Evolutionary conservation across 2,329 filamentous ascomycete species (phyloP).

Genomic region (Colletotrichum phormii): DNA sequence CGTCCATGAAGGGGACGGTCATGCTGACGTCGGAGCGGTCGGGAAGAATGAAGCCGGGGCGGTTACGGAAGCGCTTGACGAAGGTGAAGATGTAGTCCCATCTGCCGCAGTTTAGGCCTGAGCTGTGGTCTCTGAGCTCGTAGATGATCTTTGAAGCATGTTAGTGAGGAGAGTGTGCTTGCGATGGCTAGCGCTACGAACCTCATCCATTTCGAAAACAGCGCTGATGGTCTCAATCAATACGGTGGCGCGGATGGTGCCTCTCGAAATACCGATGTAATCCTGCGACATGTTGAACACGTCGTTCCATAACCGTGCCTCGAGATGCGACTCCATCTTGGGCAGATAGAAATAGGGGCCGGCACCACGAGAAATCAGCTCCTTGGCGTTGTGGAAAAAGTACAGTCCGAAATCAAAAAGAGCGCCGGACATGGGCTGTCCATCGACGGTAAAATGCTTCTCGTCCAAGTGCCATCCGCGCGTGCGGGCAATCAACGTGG

Average conservation of each 20-base stretch:
- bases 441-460: slow-evolving; percentile 91
- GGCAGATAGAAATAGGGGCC: slow-evolving; percentile 93
- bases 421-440: slow-evolving; percentile 84
- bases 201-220: slow-evolving; percentile 93
- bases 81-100: slow-evolving; percentile 98
- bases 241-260: slow-evolving; percentile 88
- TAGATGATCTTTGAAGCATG: slow-evolving; percentile 76
- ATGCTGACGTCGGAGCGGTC: slow-evolving; percentile 87
- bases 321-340: slow-evolving; percentile 92
- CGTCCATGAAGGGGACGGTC: slow-evolving; percentile 93
- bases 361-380: slow-evolving; percentile 79
- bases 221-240: slow-evolving; percentile 93
- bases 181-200: background rate
- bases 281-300: slow-evolving; percentile 91
- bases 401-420: slow-evolving; percentile 94
- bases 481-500: slow-evolving; percentile 87
- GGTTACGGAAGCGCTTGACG: slow-evolving; percentile 94
- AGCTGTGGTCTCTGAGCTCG: slow-evolving; percentile 89
- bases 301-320: slow-evolving; percentile 92
- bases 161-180: background rate
- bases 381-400: slow-evolving; percentile 92
- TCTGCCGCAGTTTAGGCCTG: slow-evolving; percentile 89
- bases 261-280: slow-evolving; percentile 82
- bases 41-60: slow-evolving; percentile 87
- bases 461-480: slow-evolving; percentile 93